Evolutionary conservation across 805 yeast species (phyloP), one percentile per base, ranked within the genome.

Genomic region (Schizosaccharomyces japonicus): DNA sequence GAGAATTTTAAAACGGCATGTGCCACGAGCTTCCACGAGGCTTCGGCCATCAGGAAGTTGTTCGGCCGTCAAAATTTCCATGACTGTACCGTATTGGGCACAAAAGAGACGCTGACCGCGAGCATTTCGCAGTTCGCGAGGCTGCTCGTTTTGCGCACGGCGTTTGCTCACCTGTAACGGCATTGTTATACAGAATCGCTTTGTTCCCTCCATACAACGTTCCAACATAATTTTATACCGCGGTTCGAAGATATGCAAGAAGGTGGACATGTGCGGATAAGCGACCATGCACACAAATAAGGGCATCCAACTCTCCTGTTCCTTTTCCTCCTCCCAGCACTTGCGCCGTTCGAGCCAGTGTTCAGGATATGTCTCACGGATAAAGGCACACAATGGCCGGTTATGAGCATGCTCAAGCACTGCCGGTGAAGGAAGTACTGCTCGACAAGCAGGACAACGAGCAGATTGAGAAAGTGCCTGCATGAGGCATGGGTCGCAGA

Each of bases 391-490:
- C 13, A 42, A 15, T 15, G 21, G 17, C 15, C 32, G 46, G 21
- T 28, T 27, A 10, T 42, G 21, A 25, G 46, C 46, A 29, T 27
- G 46, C 21, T 42, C 46, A 4, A 25, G 26, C 15, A 30, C 47
- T 8, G 15, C 39, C 5, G 34, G 47, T 28, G 47, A 45, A 13
- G 36, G 39, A 7, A 45, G 33, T 17, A 19, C 8, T 2, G 28
- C 44, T 15, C 53, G 46, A 45, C 53, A 51, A 5, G 49, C 31
- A 13, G 53, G 53, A 31, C 53, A 51, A 27, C 19, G 29, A 17
- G 44, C 44, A 13, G 39, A 27, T 5, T 32, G 30, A 21, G 34
- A 29, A 15, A 47, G 28, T 39, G 39, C 42, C 15, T 52, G 48
- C 13, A 52, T 26, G 13, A 51, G 39, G 25, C 53, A 51, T 5